Conservation (phyloP, 1,139 yeast species). For the Geotrichum citri-aurantii region DNA sequence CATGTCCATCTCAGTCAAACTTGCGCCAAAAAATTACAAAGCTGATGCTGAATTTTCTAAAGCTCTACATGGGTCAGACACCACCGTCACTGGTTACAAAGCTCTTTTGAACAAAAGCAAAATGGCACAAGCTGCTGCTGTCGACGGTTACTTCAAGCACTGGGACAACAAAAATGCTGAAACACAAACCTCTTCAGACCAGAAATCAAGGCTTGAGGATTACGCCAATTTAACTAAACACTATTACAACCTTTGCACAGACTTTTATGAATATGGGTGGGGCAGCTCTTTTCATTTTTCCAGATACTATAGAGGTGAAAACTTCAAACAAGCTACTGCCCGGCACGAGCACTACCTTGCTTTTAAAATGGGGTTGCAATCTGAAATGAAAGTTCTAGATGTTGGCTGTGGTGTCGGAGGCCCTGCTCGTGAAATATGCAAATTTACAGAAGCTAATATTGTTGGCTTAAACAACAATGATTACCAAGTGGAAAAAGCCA, state of each 20-base stretch:
- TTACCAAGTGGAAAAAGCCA: conserved; percentile 88
- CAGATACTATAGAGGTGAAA: conserved; percentile 87
- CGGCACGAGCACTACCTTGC: conserved; percentile 96
- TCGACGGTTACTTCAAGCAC: conserved; percentile 86
- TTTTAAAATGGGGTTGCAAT: conserved; percentile 69
- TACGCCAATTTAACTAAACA: conserved; percentile 90
- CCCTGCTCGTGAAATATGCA: conserved; percentile 92
- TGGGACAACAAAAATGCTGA: conserved; percentile 58
- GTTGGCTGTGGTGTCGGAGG: conserved; percentile 99
- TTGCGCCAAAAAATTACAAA: conserved; percentile 37
- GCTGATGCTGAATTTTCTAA: conserved; percentile 57
- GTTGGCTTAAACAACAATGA: conserved; percentile 95
- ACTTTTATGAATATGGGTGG: conserved; percentile 98
- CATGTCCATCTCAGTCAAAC: conserved; percentile 29
- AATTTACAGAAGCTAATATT: conserved; percentile 83
- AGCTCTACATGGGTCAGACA: conserved; percentile 62
- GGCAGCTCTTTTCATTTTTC: conserved; percentile 97
- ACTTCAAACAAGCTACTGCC: conserved; percentile 90
- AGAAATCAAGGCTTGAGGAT: conserved; percentile 65
- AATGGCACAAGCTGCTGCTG: conserved; percentile 77
- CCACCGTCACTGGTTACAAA: conserved; percentile 60
- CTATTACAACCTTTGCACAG: conserved; percentile 93
- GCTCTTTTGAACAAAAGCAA: conserved; percentile 74
- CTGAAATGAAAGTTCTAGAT: conserved; percentile 83
- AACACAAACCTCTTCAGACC: conserved; percentile 67